These are phyloP conservation scores for Colletotrichum sansevieriae DNA, from an alignment of 2,329 filamentous ascomycete genomes.

Conservation along the genomic window DNA sequence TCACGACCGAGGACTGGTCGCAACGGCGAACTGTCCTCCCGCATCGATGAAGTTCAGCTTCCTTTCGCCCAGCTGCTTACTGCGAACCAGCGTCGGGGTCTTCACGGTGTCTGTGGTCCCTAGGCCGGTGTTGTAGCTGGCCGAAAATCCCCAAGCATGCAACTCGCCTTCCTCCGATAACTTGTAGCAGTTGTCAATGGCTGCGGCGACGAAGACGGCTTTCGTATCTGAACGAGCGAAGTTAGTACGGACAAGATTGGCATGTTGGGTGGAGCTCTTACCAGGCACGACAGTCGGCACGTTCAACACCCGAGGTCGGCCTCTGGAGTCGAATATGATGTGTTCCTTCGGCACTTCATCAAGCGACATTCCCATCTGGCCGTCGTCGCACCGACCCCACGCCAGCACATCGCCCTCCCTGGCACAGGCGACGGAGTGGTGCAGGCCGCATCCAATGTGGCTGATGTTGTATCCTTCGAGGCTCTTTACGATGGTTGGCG, in stretches of 20 bases:
- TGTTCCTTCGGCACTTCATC: slow-evolving; percentile 62
- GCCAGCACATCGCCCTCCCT: slow-evolving; percentile 57
- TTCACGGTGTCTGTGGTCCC: slow-evolving; percentile 69
- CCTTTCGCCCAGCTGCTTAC: slow-evolving; percentile 9
- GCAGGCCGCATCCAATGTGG: slow-evolving; percentile 72
- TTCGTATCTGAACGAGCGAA: slow-evolving; percentile 20
- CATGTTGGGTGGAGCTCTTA: slow-evolving; percentile 25
- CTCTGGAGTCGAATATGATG: slow-evolving; percentile 73
- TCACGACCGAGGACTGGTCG: slow-evolving; percentile 15
- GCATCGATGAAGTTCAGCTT: slow-evolving; percentile 28
- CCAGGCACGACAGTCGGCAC: slow-evolving; percentile 47
- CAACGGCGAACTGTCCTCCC: slow-evolving; percentile 35
- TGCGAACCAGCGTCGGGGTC: slow-evolving; percentile 62
- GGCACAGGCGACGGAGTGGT: slow-evolving; percentile 70
- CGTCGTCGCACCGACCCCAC: slow-evolving; percentile 64
- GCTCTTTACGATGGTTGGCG: slow-evolving; percentile 66
- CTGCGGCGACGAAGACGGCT: slow-evolving; percentile 52
- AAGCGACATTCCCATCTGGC: slow-evolving; percentile 69
- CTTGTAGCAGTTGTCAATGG: slow-evolving; percentile 35
- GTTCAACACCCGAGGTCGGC: slow-evolving; percentile 74
- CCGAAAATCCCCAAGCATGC: slow-evolving; percentile 34
- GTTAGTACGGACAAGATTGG: neutral
- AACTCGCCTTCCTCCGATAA: slow-evolving; percentile 17
- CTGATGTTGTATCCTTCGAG: slow-evolving; percentile 67
- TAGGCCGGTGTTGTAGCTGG: slow-evolving; percentile 32